These are phyloP conservation scores for Sherardia arvensis DNA, from an alignment of 257 asterid genomes.

Conservation along the genomic window DNA sequence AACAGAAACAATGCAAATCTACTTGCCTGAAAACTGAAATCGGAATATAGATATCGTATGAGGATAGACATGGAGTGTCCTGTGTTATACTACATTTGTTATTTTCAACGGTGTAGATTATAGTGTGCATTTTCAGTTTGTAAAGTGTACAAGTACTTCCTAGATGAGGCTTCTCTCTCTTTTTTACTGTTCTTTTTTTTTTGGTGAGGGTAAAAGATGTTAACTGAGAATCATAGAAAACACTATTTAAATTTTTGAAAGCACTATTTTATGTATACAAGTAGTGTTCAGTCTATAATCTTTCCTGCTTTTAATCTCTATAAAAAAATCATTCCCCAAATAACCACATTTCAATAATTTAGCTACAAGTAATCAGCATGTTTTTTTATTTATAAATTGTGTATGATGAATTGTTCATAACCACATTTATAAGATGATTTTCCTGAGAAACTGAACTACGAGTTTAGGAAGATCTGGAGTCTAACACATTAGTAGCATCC, in stretches of 20 bases:
- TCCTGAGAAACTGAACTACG: background rate
- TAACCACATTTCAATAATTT: background rate
- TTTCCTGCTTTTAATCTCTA: background rate
- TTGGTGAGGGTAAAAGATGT: background rate
- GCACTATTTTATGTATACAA: background rate
- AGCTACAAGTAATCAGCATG: background rate
- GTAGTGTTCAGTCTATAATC: background rate
- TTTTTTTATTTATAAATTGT: background rate
- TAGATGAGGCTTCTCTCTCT: background rate
- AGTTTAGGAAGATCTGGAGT: constrained; percentile 14
- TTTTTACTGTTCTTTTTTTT: background rate
- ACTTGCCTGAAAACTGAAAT: background rate
- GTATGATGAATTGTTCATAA: background rate
- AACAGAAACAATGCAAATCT: background rate
- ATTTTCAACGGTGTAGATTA: background rate
- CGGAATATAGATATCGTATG: background rate
- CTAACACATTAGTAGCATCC: constrained; percentile 48
- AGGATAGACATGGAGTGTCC: background rate
- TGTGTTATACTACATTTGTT: background rate
- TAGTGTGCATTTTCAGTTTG: background rate
- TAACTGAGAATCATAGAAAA: background rate
- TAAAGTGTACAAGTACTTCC: background rate
- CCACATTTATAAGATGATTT: background rate
- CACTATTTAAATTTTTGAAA: background rate
- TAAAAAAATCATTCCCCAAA: too few relatives aligned